These are phyloP conservation scores for Wallacemonas sp. DNA, from an alignment of 208 protist genomes.

Conservation along the genomic window DNA sequence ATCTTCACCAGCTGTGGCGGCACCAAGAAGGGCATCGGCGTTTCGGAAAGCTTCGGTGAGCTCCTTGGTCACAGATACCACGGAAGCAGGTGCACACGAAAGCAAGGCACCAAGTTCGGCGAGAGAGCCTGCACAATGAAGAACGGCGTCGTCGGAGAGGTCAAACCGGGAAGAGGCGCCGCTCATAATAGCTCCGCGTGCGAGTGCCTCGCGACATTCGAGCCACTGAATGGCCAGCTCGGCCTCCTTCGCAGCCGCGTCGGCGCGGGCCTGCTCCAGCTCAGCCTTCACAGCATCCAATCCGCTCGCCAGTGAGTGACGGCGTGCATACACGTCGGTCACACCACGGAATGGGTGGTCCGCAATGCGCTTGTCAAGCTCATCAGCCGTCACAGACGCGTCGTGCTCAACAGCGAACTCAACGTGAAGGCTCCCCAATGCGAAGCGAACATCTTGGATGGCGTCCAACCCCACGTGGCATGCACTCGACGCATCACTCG, in stretches of 20 bases:
- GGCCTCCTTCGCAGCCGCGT: conserved; percentile 7
- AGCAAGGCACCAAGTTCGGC: neutral
- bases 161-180: no score
- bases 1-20: neutral
- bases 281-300: conserved; percentile 21
- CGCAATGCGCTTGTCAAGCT: conserved; percentile 21
- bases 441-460: conserved; percentile 19
- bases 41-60: neutral
- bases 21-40: neutral
- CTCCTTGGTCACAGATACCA: neutral
- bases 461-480: conserved; percentile 22
- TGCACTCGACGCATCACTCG: conserved; percentile 18
- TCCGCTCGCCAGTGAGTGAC: conserved; percentile 17
- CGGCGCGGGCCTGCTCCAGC: neutral
- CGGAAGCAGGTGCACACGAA: neutral
- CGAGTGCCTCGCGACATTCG: no score
- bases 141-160: no score
- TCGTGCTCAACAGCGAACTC: conserved; percentile 25
- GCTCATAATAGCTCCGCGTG: no score
- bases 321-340: conserved; percentile 20
- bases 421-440: conserved; percentile 19
- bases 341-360: conserved; percentile 32
- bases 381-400: conserved; percentile 13
- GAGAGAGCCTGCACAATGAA: no score
- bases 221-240: no score